These are phyloP conservation scores for Chaetomiaceae sp. DNA, from an alignment of 2,329 filamentous ascomycete genomes.

Conservation along the genomic window DNA sequence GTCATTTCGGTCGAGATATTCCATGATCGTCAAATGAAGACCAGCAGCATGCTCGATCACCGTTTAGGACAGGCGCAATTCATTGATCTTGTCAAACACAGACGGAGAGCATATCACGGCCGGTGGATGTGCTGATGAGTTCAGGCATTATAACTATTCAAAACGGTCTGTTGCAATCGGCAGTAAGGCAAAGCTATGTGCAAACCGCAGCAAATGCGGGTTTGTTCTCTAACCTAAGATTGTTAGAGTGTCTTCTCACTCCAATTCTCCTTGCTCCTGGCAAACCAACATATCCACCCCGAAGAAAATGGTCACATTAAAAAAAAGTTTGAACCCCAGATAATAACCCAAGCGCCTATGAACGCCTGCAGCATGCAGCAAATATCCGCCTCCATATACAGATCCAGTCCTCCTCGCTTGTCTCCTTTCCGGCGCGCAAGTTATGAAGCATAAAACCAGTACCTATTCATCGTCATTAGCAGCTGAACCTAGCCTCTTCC, in stretches of 20 bases:
- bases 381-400: not conserved
- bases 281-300: no score
- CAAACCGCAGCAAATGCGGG: not conserved
- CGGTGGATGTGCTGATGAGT: no score
- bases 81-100: no score
- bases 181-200: not conserved
- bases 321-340: not conserved
- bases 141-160: no score
- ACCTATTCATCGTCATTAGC: constrained; percentile 15
- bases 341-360: not conserved
- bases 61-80: no score
- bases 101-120: no score
- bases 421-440: no score
- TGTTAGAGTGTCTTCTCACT: not conserved
- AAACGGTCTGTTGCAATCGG: not conserved
- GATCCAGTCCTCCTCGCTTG: not conserved
- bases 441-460: constrained; percentile 24
- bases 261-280: constrained; percentile 13
- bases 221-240: not conserved
- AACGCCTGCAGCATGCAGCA: constrained; percentile 11
- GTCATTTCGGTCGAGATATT: no score
- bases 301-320: not conserved
- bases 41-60: no score
- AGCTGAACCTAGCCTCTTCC: not conserved
- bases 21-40: no score